Evolutionary conservation across 305 asterid species (phyloP), one percentile per base, ranked within the genome.

Genomic region (Solanum hybrid): DNA sequence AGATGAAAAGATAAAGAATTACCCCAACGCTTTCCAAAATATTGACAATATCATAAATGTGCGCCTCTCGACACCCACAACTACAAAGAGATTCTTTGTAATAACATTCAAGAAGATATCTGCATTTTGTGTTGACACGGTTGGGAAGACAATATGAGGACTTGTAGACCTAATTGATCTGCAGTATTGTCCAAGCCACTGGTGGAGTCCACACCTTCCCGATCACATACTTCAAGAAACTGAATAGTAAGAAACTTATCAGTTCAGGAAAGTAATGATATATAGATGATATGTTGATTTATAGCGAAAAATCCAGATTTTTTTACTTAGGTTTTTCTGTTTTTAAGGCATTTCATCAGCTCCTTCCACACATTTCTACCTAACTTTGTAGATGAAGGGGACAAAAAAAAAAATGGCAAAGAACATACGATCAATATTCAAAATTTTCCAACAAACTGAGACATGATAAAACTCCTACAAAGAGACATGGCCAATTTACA

Each of bases 21-120:
- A 95, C 96, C 95, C 95, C 95, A 40, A 94, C 42, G 88, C 97
- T 92, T 89, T 95, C 96, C 88, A 94, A 87, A 71, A 94, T 94
- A 90, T 95, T 94, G 89, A 95, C 96, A 24, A 95, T 93, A 88
- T 94, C 97, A 72, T 94, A 95, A 89, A 95, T 94, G 90, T 96
- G 91, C 97, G 91, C 45, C 95, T 90, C 91, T 94, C 96, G 71
- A 95, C 97, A 89, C 98, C 97, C 94, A 88, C 35, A 89, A 69
- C 38, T 24, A 76, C 73, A 87, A 40, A 88, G 71, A 84, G 69
- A 42, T 56, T 35, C 40, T 32, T 66, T 8, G 35, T 5, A 36
- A 88, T 56, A 22, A 71, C 77, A 27, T 15, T 80, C 24, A 90
- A 88, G 42, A 78, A 86, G 45, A 77, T 76, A 35, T 71, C 36